Conservation (phyloP, 805 yeast genomes). For the Starmerella khaoyaiensis region DNA sequence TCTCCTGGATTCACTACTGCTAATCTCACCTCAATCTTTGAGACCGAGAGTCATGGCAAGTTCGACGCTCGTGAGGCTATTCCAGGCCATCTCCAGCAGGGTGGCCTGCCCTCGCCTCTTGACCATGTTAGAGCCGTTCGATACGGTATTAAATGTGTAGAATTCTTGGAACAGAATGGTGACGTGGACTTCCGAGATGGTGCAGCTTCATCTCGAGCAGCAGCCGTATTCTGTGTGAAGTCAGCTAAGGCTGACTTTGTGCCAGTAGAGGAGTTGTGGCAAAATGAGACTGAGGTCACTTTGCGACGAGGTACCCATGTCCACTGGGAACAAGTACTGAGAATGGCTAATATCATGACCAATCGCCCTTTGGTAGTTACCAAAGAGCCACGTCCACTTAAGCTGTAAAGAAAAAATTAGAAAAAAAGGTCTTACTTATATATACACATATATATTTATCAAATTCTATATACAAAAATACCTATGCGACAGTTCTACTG, state of each 20-base stretch:
- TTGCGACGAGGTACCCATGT: slow-evolving; percentile 80
- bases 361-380: slow-evolving; percentile 25
- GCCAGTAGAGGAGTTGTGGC: slow-evolving; percentile 63
- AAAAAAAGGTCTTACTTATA: not conserved
- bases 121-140: slow-evolving; percentile 85
- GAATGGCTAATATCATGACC: slow-evolving; percentile 71
- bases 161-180: slow-evolving; percentile 58
- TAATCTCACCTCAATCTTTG: slow-evolving; percentile 69
- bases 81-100: slow-evolving; percentile 98
- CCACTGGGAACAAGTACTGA: slow-evolving; percentile 68
- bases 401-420: not conserved
- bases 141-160: slow-evolving; percentile 78
- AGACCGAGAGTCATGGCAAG: slow-evolving; percentile 58
- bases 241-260: slow-evolving; percentile 65
- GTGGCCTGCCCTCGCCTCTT: slow-evolving; percentile 87
- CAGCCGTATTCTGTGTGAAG: slow-evolving; percentile 71
- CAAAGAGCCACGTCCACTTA: too few relatives aligned
- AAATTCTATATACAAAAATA: too few relatives aligned
- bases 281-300: slow-evolving; percentile 68
- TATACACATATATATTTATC: not conserved
- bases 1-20: slow-evolving; percentile 72
- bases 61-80: slow-evolving; percentile 90
- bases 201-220: slow-evolving; percentile 17
- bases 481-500: too few relatives aligned
- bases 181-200: slow-evolving; percentile 14